These are phyloP conservation scores for Rhodotorula sp. DNA, from an alignment of 1,284 basidiomycete species.

Conservation along the genomic window DNA sequence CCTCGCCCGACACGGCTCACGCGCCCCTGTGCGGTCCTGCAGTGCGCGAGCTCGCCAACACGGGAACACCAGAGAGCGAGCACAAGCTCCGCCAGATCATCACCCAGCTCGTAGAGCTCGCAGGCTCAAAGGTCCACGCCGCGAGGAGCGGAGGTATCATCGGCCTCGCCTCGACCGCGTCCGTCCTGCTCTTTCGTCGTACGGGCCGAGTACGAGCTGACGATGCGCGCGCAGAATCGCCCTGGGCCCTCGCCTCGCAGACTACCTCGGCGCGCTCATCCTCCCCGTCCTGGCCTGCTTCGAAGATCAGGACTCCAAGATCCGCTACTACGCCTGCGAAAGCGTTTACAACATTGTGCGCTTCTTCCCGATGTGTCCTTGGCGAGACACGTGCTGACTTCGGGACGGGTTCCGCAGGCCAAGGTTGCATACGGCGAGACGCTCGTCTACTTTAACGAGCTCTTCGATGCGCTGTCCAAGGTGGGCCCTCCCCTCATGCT, in stretches of 20 bases:
- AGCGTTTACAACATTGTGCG: slow-evolving; percentile 88
- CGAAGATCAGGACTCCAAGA: slow-evolving; percentile 88
- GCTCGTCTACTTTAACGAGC: slow-evolving; percentile 95
- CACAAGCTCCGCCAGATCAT: slow-evolving; percentile 83
- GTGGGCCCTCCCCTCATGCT: slow-evolving; percentile 55
- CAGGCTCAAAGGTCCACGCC: slow-evolving; percentile 81
- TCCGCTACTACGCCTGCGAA: slow-evolving; percentile 96
- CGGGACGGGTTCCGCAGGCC: slow-evolving; percentile 50
- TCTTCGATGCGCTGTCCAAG: slow-evolving; percentile 96
- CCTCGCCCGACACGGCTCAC: slow-evolving; percentile 45
- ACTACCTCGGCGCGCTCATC: slow-evolving; percentile 91
- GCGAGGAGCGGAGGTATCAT: slow-evolving; percentile 74
- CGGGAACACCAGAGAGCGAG: slow-evolving; percentile 63
- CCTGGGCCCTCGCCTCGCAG: slow-evolving; percentile 85
- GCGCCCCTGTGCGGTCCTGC: slow-evolving; percentile 54
- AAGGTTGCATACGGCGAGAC: slow-evolving; percentile 98
- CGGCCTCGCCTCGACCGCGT: slow-evolving; percentile 77
- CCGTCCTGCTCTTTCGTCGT: not conserved
- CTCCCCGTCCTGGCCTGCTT: slow-evolving; percentile 91
- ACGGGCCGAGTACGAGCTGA: not conserved
- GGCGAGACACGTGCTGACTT: not conserved
- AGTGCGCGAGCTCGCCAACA: slow-evolving; percentile 80
- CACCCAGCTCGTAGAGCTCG: slow-evolving; percentile 92
- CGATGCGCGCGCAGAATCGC: slow-evolving; percentile 62
- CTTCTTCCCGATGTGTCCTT: not conserved